Percentiles rank a stretch among this genome's conserved stretches.
Conservation (phyloP, 169 alveolate species). For the Cryptosporidium bovis region DNA sequence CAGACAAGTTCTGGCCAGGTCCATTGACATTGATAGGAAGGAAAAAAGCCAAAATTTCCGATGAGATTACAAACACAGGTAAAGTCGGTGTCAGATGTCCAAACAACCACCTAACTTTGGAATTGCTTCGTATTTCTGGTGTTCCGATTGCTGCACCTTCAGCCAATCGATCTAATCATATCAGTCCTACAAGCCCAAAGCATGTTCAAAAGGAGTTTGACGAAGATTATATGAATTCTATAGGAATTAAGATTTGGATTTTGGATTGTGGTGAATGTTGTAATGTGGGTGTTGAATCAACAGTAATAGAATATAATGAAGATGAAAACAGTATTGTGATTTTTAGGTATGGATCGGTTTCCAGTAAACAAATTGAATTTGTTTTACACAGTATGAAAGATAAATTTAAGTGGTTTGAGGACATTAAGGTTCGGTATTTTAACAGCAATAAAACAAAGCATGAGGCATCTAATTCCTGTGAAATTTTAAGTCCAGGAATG, state of each 20-base stretch:
- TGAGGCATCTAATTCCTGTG: no score
- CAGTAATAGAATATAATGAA: constrained; percentile 89
- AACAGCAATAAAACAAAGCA: constrained; percentile 33
- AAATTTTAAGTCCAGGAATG: constrained; percentile 62
- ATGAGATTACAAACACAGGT: constrained; percentile 89
- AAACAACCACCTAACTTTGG: constrained; percentile 85
- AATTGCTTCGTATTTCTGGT: constrained; percentile 82
- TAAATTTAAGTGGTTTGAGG: constrained; percentile 55
- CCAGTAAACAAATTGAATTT: constrained; percentile 77
- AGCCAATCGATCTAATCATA: constrained; percentile 96
- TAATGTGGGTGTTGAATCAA: constrained; percentile 94
- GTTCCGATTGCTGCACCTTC: constrained; percentile 96
- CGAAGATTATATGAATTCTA: constrained; percentile 79
- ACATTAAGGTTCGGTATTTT: constrained; percentile 77
- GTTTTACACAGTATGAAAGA: constrained; percentile 81
- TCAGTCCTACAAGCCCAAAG: constrained; percentile 93
- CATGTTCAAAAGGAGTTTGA: constrained; percentile 93
- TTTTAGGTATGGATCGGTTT: constrained; percentile 31
- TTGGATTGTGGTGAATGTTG: constrained; percentile 92
- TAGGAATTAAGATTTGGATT: constrained; percentile 82
- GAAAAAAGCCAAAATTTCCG: constrained; percentile 86
- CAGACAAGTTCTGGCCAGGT: constrained; percentile 93
- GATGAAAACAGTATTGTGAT: constrained; percentile 18
- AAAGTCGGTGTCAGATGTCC: constrained; percentile 94
- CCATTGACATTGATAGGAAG: constrained; percentile 92